Base-by-base conservation (phyloP, 1,284 basidiomycete genomes). In the Sutorius eximius region DNA sequence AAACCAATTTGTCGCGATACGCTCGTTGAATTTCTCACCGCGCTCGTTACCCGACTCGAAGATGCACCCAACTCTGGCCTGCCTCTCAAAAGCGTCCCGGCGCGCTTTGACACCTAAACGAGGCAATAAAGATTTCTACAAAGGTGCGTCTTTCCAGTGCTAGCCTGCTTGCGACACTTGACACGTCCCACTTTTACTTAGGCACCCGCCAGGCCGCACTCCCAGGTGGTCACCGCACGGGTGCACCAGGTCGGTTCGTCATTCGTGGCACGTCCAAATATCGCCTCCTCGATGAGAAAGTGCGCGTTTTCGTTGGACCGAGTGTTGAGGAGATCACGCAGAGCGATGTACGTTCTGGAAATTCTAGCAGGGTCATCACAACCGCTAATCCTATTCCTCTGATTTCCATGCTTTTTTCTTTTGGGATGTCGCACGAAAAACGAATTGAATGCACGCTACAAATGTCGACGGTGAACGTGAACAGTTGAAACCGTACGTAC, bases 41-140 rank as follows among this genome's bases (percentile, higher is more conserved):
- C 22, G 18, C 20, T 29, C 22, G 30, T 15, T 34, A 15, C 32
- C 8, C 12, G 8, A 24, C 33, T 42, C 5, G 18, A 51, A 20
- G 29, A 91, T 91, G 87, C 81, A 84, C 64, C 80, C 89, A 5
- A 88, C 89, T 27, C 67, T 81, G 16, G 80, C 75, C 29, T 75
- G 84, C 57, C 74, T 87, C 7, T 88, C 86, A 33, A 91, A 91
- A 73, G 93, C 93, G 27, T 91, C 88, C 3, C 79, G 94, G 52
- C 75, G 85, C 27, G 82, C 92, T 5, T 77, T 96, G 46, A 93
- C 87, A 0, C 78, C 89, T 0, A 96, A 96, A 71, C 76, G 86
- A 49, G 94, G 83, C 18, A 95, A 95, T 77, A 96, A 95, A 66
- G 92, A 96, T 71, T 96, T 81, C 69, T 96, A 95, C 80, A 97